Evolutionary conservation across 2,329 filamentous ascomycete genomes (phyloP).

Genomic region (Penicillium sp.): DNA sequence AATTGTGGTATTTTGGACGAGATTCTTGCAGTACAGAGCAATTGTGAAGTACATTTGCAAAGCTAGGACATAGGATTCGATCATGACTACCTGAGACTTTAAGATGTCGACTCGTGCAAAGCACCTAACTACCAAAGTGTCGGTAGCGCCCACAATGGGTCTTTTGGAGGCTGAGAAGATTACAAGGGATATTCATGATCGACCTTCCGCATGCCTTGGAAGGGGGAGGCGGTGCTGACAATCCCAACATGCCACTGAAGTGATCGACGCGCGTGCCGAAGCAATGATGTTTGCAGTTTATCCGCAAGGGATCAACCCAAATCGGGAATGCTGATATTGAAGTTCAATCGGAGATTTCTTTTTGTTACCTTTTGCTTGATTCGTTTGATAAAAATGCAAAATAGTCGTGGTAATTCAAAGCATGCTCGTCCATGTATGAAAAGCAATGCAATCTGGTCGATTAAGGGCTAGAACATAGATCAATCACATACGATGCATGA

Average conservation of each 20-base stretch:
- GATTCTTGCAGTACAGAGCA: background rate
- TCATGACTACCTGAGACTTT: background rate
- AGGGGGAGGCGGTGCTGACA: slow-evolving; percentile 26
- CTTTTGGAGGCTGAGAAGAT: background rate
- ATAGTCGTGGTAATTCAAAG: background rate
- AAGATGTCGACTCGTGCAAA: background rate
- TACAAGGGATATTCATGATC: slow-evolving; percentile 9
- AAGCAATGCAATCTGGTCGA: background rate
- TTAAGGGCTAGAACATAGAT: background rate
- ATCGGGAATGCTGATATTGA: background rate
- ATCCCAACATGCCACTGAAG: slow-evolving; percentile 19
- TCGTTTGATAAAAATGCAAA: background rate
- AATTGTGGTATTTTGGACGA: background rate
- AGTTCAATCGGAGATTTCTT: slow-evolving; percentile 6
- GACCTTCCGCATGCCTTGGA: slow-evolving; percentile 6
- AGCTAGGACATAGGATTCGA: no score
- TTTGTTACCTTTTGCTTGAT: background rate
- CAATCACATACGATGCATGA: background rate
- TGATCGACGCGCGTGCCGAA: slow-evolving; percentile 24
- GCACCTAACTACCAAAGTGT: background rate
- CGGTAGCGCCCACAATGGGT: background rate
- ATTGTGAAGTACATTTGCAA: no score
- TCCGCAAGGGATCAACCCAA: slow-evolving; percentile 12
- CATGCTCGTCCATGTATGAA: no score
- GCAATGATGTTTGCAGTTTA: slow-evolving; percentile 12